phyloP scores from a whole-genome alignment of 2,329 filamentous ascomycete species.

The Sphaceloma murrayae region DNA sequence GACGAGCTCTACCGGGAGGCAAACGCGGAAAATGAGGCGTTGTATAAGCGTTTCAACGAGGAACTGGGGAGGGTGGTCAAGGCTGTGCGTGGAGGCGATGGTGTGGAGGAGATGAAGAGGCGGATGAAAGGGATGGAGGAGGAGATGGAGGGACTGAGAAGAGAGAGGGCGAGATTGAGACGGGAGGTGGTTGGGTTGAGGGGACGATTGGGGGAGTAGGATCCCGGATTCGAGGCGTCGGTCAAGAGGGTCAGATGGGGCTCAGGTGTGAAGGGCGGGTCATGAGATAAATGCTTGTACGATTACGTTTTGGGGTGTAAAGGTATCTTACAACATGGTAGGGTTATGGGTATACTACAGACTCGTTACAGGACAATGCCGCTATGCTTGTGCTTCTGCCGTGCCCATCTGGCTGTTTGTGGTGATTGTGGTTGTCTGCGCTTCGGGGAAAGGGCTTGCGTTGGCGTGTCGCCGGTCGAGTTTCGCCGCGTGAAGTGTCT shows the following conservation, averaged over 20 bases:
- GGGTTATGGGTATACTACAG: constrained; percentile 5
- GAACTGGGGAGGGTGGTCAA: constrained; percentile 76
- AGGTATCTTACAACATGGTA: constrained; percentile 3
- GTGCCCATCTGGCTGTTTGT: background rate
- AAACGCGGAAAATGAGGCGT: constrained; percentile 80
- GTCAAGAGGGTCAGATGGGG: constrained; percentile 4
- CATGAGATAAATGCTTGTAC: too few species aligned
- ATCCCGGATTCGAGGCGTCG: too few species aligned
- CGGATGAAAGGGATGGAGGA: constrained; percentile 65
- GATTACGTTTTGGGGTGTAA: too few species aligned
- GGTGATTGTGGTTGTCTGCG: constrained; percentile 8
- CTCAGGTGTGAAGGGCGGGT: background rate
- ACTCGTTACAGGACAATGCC: too few species aligned
- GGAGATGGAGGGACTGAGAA: constrained; percentile 66
- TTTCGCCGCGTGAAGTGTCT: constrained; percentile 21
- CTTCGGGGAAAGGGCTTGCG: constrained; percentile 8
- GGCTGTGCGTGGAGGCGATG: constrained; percentile 63
- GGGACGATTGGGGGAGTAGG: constrained; percentile 38
- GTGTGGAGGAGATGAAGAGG: constrained; percentile 65
- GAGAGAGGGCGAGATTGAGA: constrained; percentile 75
- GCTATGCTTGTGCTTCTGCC: background rate
- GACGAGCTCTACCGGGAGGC: constrained; percentile 84
- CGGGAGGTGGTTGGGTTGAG: constrained; percentile 65
- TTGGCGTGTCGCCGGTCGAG: constrained; percentile 18
- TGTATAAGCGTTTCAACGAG: constrained; percentile 88